Evolutionary conservation across 768 basidiomycete genomes (phyloP).

Genomic region (Pilatotrama ljubarskyi): DNA sequence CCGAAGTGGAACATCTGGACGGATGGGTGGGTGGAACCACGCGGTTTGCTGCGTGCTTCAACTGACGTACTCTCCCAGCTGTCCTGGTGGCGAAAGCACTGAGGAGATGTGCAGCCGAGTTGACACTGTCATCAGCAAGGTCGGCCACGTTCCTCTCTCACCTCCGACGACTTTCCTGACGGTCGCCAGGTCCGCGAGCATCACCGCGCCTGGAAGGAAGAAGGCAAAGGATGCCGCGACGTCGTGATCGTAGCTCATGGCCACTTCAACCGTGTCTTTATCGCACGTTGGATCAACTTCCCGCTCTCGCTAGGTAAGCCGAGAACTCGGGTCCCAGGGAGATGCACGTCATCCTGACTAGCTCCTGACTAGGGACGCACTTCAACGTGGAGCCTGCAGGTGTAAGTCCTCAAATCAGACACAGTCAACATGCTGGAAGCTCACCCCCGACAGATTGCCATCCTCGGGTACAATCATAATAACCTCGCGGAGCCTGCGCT

Average conservation of each 20-base stretch:
- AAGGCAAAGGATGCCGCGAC: constrained; percentile 67
- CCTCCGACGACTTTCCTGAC: neutral
- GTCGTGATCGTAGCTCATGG: constrained; percentile 91
- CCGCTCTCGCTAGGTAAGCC: constrained; percentile 56
- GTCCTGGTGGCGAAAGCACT: constrained; percentile 85
- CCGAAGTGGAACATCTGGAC: constrained; percentile 81
- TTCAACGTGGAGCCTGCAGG: constrained; percentile 87
- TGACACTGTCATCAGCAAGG: constrained; percentile 73
- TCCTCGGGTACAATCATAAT: constrained; percentile 83
- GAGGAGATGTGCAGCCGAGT: constrained; percentile 79
- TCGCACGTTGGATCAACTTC: constrained; percentile 80
- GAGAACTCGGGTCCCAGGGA: neutral
- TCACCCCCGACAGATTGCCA: constrained; percentile 56
- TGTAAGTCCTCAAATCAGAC: constrained; percentile 38
- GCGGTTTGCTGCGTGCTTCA: neutral
- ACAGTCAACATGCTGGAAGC: neutral
- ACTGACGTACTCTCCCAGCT: constrained; percentile 43
- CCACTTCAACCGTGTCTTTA: constrained; percentile 74
- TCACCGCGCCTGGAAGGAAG: constrained; percentile 69
- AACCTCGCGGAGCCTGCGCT: constrained; percentile 76
- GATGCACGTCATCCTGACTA: constrained; percentile 11
- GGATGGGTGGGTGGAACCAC: constrained; percentile 61
- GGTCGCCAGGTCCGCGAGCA: constrained; percentile 62
- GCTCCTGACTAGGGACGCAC: constrained; percentile 53
- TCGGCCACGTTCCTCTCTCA: constrained; percentile 28